Evolutionary conservation across 2,329 filamentous ascomycete species (phyloP), one percentile per base, ranked within the genome.

Genomic region (Phyllosticta citribraziliensis): DNA sequence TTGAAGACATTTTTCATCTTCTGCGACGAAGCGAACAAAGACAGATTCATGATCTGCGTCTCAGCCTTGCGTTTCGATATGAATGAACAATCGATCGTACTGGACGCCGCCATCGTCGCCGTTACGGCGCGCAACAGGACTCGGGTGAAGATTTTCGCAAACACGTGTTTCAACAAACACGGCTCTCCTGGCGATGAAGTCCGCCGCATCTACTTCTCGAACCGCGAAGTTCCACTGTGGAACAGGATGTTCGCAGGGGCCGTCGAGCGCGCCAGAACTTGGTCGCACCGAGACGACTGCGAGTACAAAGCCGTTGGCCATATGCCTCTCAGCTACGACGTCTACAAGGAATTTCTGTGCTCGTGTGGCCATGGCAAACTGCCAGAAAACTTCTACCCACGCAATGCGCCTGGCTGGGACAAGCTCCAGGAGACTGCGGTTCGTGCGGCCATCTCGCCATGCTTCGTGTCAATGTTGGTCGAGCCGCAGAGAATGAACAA

Each of bases 231-330:
- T 3, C 6, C 6, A 2, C 57, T 64, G 11, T 69, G 64, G 66
- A 67, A 64, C 30, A 60, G 65, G n/a, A 33, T 65, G 14, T 54
- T 67, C 1, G 64, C 65, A 1, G 52, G 62, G 0, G 63, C 63
- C 24, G 67, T 61, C 5, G 67, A 69, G 65, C 72, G 76, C n/a
- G 76, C 74, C 58, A 69, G 75, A 8, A 63, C 63, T 8, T 77
- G 74, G 75, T 64, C 66, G 24, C 76, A 78, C 62, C 60, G 61
- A 12, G 11, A 64, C 1, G 61, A 63, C 3, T 78, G 76, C 64
- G 67, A 70, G 55, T 75, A 74, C 63, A 58, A 35, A 3, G 24
- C 6, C 2, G 35, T 60, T 5, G 56, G 60, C 17, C 58, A 64
- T n/a, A 67, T 72, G 8, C 67, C 67, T 1, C 53, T 73, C 2